Base-by-base conservation (phyloP, 768 basidiomycete genomes). In the Atractiella rhizophila region DNA sequence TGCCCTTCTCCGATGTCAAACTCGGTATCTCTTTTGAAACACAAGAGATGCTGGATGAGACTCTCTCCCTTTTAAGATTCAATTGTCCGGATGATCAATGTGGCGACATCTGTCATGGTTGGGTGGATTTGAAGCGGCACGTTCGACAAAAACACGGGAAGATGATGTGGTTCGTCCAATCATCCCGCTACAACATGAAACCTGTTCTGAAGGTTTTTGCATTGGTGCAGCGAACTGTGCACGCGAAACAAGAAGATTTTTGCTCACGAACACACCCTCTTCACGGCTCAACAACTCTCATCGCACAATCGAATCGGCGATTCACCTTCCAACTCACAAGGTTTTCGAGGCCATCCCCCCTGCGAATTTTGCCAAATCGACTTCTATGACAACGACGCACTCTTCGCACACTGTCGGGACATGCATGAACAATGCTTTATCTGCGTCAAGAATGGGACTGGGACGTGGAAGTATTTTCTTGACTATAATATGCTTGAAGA, bases 391-490 rank as follows among this genome's bases (percentile, higher is more conserved):
- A 74, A 76, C 40, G 88, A 96, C 53, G 85, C 85, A 52, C 62
- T 94, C n/a, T 91, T 73, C 56, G 63, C 72, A 19, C 91, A 98
- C 57, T 80, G 94, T 74, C 70, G 86, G 38, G 75, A 85, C 54
- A 65, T 64, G 36, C 88, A 98, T 60, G 88, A 98, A 58, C 86
- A 96, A 53, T 96, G 88, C 56, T 91, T 91, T 50, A 58, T 98
- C 12, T 98, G 91, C 59, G 33, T 47, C 1, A 30, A 43, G 26
- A 82, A 81, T 55, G 67, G 76, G 23, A 68, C 74, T 42, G 82
- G 75, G 6, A 51, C 79, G 29, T 71, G 85, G 57, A 71, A 83
- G 60, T 85, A 91, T 82, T 91, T 12, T 26, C 33, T 24, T 19
- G 28, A 44, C 16, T 35, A 86, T 79, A 58, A 82, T 81, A 70